These are phyloP conservation scores for Trichoderma sp. DNA, from an alignment of 2,329 filamentous ascomycete species.

Conservation along the genomic window DNA sequence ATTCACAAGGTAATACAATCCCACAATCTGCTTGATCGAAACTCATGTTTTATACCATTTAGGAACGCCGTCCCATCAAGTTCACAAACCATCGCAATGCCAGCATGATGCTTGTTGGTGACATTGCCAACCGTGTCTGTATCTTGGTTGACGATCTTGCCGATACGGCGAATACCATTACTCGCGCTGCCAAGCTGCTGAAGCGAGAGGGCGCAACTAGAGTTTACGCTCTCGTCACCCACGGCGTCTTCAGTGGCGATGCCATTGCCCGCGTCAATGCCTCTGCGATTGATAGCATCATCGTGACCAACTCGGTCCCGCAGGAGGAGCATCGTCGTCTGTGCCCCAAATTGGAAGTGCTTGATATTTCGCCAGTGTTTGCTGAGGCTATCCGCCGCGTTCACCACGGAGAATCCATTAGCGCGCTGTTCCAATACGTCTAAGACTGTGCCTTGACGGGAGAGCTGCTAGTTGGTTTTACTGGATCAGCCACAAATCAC, in stretches of 20 bases:
- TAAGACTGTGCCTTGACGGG: conserved; percentile 25
- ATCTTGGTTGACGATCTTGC: conserved; percentile 94
- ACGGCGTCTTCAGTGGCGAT: conserved; percentile 93
- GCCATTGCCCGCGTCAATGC: conserved; percentile 93
- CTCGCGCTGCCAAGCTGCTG: conserved; percentile 90
- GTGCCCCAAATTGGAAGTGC: conserved; percentile 87
- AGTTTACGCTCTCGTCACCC: conserved; percentile 90
- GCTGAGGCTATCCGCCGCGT: conserved; percentile 94
- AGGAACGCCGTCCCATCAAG: conserved; percentile 87
- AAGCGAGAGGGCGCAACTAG: conserved; percentile 93
- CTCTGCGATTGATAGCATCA: conserved; percentile 87
- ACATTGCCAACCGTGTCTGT: conserved; percentile 77
- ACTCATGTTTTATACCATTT: conserved; percentile 46
- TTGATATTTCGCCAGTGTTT: conserved; percentile 89
- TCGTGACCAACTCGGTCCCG: conserved; percentile 94
- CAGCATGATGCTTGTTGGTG: conserved; percentile 93
- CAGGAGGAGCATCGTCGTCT: conserved; percentile 77
- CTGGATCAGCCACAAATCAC: conserved; percentile 9
- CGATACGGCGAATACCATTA: conserved; percentile 97
- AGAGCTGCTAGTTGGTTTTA: conserved; percentile 9
- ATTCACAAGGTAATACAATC: conserved; percentile 79
- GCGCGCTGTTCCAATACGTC: conserved; percentile 72
- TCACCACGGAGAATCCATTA: conserved; percentile 97
- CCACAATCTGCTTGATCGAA: conserved; percentile 42
- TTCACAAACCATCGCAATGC: conserved; percentile 88